Conservation (phyloP, 1,284 basidiomycete genomes). For the Ceratobasidium sp. region DNA sequence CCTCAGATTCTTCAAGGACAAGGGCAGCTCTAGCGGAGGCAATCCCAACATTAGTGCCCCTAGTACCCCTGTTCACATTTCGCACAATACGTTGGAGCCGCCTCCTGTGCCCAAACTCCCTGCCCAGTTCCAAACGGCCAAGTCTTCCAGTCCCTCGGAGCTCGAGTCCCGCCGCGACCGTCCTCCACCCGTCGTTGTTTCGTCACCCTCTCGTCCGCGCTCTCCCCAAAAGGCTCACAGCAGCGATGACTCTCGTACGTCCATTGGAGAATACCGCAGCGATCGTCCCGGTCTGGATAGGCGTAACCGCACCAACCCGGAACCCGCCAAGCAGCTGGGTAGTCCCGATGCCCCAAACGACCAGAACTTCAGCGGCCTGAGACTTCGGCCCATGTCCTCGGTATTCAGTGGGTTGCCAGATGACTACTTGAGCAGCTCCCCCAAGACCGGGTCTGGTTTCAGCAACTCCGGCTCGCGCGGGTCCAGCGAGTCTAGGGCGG, state of each 20-base stretch:
- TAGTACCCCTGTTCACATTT: conserved; percentile 6
- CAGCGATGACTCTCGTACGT: conserved; percentile 31
- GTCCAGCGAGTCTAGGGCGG: conserved; percentile 13
- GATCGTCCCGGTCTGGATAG: not conserved
- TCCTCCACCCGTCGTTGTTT: conserved; percentile 34
- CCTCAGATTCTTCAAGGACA: conserved; percentile 36
- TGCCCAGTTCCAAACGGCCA: conserved; percentile 24
- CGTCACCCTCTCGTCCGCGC: conserved; percentile 4
- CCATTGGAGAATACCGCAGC: conserved; percentile 1
- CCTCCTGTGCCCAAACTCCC: conserved; percentile 35
- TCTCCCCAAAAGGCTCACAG: conserved; percentile 14
- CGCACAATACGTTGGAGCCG: conserved; percentile 15
- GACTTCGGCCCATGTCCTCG: conserved; percentile 15
- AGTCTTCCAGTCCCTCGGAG: conserved; percentile 2
- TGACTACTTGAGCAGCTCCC: conserved; percentile 17
- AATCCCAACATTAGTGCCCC: conserved; percentile 30
- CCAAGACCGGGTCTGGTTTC: not conserved
- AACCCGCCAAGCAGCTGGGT: not conserved
- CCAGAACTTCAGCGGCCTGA: not conserved
- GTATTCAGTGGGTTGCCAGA: conserved; percentile 26
- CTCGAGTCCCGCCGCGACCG: conserved; percentile 1
- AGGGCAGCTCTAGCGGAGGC: conserved; percentile 5
- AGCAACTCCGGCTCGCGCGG: not conserved
- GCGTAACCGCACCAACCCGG: conserved; percentile 14
- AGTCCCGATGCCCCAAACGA: not conserved